Conservation (phyloP, 257 asterid genomes). For the Solanum boliviense region DNA sequence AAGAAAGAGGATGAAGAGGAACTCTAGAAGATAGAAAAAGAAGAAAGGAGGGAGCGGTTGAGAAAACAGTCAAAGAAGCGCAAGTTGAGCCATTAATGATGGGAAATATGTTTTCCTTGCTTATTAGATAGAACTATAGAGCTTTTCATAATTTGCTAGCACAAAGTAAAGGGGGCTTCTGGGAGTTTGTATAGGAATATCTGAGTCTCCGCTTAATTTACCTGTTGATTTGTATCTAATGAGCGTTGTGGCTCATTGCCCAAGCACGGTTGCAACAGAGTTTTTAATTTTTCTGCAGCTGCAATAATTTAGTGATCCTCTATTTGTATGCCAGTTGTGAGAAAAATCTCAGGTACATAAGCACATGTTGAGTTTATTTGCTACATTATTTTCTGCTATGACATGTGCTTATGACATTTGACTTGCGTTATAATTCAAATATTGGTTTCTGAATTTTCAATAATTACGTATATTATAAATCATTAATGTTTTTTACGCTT, state of each 20-base stretch:
- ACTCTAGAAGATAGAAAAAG: constrained; percentile 57
- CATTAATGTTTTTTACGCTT: not conserved
- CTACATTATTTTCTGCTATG: not conserved
- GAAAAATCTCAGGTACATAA: not conserved
- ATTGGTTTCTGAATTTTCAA: not conserved
- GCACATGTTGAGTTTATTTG: not conserved
- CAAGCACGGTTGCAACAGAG: not conserved
- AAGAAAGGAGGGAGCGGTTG: constrained; percentile 54
- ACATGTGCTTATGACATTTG: not conserved
- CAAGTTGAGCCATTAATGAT: constrained; percentile 22
- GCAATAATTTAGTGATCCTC: not conserved
- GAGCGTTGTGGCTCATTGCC: not conserved
- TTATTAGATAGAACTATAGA: not conserved
- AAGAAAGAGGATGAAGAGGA: constrained; percentile 69
- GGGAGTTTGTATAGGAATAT: not conserved
- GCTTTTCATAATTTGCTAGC: not conserved
- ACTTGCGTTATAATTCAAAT: not conserved
- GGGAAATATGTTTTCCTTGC: not conserved
- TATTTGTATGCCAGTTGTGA: not conserved
- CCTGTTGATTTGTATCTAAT: not conserved
- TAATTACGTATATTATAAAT: not conserved
- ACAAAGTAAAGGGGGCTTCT: not conserved
- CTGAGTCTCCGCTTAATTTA: not conserved
- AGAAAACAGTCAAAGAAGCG: constrained; percentile 56
- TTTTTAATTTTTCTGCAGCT: not conserved